These are phyloP conservation scores for Wallemia hederae DNA, from an alignment of 1,284 basidiomycete genomes.

Conservation along the genomic window DNA sequence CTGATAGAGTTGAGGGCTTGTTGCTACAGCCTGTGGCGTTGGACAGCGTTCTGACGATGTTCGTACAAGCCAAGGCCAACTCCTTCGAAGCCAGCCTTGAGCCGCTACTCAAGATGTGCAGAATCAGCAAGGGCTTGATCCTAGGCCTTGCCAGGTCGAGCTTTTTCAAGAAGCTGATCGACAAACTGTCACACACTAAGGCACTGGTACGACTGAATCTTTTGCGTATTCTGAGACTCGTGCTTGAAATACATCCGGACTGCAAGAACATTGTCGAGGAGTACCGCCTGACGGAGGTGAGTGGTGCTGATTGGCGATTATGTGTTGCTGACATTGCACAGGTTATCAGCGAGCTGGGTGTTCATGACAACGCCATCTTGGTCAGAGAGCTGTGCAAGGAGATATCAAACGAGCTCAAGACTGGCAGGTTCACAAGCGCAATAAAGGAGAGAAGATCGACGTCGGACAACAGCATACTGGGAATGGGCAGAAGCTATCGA, in stretches of 20 bases:
- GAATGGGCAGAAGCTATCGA: background rate
- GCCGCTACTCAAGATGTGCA: conserved; percentile 18
- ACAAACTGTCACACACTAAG: conserved; percentile 44
- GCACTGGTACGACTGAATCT: conserved; percentile 72
- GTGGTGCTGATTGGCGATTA: background rate
- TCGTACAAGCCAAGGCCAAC: conserved; percentile 58
- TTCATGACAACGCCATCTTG: conserved; percentile 56
- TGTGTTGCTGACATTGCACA: background rate
- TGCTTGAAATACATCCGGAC: conserved; percentile 68
- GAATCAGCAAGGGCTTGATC: conserved; percentile 25
- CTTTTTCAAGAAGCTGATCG: conserved; percentile 63
- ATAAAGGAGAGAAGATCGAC: background rate
- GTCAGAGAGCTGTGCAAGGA: conserved; percentile 64
- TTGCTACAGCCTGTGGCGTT: conserved; percentile 38
- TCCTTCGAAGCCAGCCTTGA: conserved; percentile 88
- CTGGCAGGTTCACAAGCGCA: background rate
- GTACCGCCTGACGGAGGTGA: conserved; percentile 40
- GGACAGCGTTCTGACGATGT: conserved; percentile 48
- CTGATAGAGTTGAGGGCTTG: conserved; percentile 66
- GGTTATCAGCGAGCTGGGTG: conserved; percentile 41
- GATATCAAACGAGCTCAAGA: conserved; percentile 17
- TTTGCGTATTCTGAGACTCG: conserved; percentile 49
- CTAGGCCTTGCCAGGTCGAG: conserved; percentile 45
- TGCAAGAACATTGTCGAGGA: conserved; percentile 46
- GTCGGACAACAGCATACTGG: background rate